Percentiles rank a stretch among this genome's conserved stretches.
These are phyloP conservation scores for Plasmodium fragile DNA, from an alignment of 169 alveolate species.

Conservation along the genomic window DNA sequence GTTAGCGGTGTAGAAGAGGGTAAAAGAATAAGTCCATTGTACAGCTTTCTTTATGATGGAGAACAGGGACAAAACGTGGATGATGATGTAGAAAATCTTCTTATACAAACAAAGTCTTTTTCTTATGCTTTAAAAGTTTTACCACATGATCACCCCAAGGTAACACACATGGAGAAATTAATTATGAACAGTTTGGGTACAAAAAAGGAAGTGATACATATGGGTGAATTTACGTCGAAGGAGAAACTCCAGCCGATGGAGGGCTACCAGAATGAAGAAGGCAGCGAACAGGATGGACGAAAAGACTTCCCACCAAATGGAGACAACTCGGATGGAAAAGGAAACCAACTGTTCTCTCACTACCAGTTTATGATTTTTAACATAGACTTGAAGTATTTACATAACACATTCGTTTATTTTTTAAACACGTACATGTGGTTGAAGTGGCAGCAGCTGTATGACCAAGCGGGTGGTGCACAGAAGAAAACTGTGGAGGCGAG, in stretches of 20 bases:
- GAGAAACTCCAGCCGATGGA: neutral
- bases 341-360: constrained; percentile 28
- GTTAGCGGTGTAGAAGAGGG: neutral
- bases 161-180: constrained; percentile 14
- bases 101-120: constrained; percentile 62
- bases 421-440: constrained; percentile 30
- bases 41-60: neutral
- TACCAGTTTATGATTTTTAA: constrained; percentile 69
- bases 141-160: constrained; percentile 12
- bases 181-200: constrained; percentile 33
- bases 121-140: constrained; percentile 48
- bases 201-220: neutral
- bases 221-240: neutral
- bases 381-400: constrained; percentile 44
- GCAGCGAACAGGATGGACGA: neutral
- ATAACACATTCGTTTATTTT: constrained; percentile 43
- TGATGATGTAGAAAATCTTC: constrained; percentile 16
- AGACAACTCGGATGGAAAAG: neutral
- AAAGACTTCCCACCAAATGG: neutral
- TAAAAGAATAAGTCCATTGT: neutral
- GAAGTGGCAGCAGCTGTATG: neutral
- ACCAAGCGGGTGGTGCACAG: neutral
- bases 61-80: constrained; percentile 8
- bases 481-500: neutral
- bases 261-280: neutral